Conservation (phyloP, 1,284 basidiomycete species). For the Heimioporus punctisporus region DNA sequence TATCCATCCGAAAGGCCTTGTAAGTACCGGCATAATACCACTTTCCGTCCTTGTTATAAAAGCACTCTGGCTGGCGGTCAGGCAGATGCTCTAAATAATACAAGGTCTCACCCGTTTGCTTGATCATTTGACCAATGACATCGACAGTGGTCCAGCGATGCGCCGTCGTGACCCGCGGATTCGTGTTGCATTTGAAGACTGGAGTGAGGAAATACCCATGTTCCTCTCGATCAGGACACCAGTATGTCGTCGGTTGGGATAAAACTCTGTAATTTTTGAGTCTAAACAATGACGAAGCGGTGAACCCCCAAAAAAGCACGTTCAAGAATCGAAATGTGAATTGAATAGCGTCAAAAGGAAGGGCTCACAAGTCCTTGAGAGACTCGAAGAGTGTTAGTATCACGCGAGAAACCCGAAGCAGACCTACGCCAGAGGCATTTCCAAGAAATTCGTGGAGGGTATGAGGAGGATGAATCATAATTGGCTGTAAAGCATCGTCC, state of each 20-base stretch:
- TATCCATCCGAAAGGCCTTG: slow-evolving; percentile 61
- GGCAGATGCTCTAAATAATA: neutral
- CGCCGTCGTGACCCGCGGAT: slow-evolving; percentile 69
- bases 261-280: slow-evolving; percentile 66
- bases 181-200: slow-evolving; percentile 73
- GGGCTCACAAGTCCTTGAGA: slow-evolving; percentile 53
- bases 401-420: slow-evolving; percentile 1
- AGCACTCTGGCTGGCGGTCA: slow-evolving; percentile 57
- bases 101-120: slow-evolving; percentile 55
- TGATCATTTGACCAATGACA: slow-evolving; percentile 54
- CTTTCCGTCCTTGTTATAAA: slow-evolving; percentile 73
- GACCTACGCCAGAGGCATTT: slow-evolving; percentile 57
- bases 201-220: slow-evolving; percentile 77
- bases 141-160: slow-evolving; percentile 71
- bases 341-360: neutral
- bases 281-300: slow-evolving; percentile 35
- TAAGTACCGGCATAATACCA: slow-evolving; percentile 86
- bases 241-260: slow-evolving; percentile 65
- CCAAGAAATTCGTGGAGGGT: slow-evolving; percentile 71
- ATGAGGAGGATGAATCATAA: slow-evolving; percentile 60
- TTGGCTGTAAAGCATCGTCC: slow-evolving; percentile 64
- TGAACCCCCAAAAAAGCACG: neutral
- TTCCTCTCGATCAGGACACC: slow-evolving; percentile 79
- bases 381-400: slow-evolving; percentile 22
- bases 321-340: slow-evolving; percentile 1